Conservation (phyloP, 1,284 basidiomycete genomes). For the Pseudozyma sp. region DNA sequence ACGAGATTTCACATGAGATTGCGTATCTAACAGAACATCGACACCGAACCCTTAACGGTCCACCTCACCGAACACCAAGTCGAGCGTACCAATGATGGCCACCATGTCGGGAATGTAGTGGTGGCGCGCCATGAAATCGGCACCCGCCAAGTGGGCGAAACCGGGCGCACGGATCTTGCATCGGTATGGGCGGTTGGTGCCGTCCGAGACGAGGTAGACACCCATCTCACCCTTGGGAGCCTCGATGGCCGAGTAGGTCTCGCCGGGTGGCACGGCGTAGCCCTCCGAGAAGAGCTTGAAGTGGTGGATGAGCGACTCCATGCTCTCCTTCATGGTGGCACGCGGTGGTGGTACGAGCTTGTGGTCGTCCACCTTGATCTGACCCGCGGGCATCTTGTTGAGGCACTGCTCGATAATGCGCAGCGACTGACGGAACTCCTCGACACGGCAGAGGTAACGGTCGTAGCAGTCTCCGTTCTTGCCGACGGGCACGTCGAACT, state of each 20-base stretch:
- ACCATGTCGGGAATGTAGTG: constrained; percentile 67
- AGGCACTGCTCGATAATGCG: constrained; percentile 85
- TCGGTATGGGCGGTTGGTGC: constrained; percentile 67
- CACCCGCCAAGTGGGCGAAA: constrained; percentile 67
- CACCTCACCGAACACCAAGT: constrained; percentile 68
- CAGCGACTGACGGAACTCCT: constrained; percentile 96
- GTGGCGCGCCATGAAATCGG: constrained; percentile 65
- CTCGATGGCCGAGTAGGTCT: constrained; percentile 97
- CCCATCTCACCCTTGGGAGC: constrained; percentile 98
- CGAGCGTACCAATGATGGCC: constrained; percentile 67
- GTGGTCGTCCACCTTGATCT: constrained; percentile 94
- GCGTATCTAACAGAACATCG: constrained; percentile 17
- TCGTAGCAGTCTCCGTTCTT: constrained; percentile 98
- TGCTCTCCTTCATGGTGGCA: constrained; percentile 98
- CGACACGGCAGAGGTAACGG: constrained; percentile 92
- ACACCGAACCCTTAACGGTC: constrained; percentile 41
- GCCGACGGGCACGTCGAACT: constrained; percentile 96
- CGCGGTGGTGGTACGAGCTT: constrained; percentile 97
- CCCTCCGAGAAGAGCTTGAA: constrained; percentile 97
- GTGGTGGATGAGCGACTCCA: constrained; percentile 96
- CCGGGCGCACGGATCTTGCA: constrained; percentile 68
- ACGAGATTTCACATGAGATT: constrained; percentile 6
- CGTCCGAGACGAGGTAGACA: constrained; percentile 68
- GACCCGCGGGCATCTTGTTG: constrained; percentile 96
- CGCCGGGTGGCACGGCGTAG: constrained; percentile 92